phyloP scores from a whole-genome alignment of 352 stramenopile genomes.

The Bremia lactucae region DNA sequence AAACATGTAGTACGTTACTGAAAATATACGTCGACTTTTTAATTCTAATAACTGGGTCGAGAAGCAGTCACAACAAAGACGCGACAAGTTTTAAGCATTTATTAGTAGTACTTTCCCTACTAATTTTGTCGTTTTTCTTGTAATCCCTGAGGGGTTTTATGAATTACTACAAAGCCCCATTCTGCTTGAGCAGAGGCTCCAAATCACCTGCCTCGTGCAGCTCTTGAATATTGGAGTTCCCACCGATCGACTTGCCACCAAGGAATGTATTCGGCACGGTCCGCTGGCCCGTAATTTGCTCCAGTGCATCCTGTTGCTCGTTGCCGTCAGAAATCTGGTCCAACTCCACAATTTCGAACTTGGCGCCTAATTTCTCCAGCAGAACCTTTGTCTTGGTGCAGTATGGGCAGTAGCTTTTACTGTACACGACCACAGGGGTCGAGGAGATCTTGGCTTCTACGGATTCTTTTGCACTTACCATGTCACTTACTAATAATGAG shows the following conservation, averaged over 20 bases:
- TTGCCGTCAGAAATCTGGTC: constrained; percentile 39
- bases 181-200: constrained; percentile 75
- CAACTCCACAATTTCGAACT: constrained; percentile 54
- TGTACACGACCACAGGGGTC: constrained; percentile 75
- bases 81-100: no score
- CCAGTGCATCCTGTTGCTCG: constrained; percentile 46
- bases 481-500: no score
- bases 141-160: no score
- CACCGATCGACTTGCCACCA: constrained; percentile 88
- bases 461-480: constrained; percentile 52
- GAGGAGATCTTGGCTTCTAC: constrained; percentile 51
- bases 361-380: constrained; percentile 38
- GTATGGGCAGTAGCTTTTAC: constrained; percentile 93
- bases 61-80: no score
- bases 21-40: no score
- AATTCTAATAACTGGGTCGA: no score
- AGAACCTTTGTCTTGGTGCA: constrained; percentile 75
- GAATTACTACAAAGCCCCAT: constrained; percentile 28
- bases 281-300: constrained; percentile 77
- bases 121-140: no score
- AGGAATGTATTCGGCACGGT: constrained; percentile 98
- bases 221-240: constrained; percentile 90
- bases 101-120: no score
- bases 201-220: constrained; percentile 85
- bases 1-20: constrained; percentile 30